Evolutionary conservation across 352 stramenopile species (phyloP), one percentile per base, ranked within the genome.

Genomic region (Phytophthora nicotianae): DNA sequence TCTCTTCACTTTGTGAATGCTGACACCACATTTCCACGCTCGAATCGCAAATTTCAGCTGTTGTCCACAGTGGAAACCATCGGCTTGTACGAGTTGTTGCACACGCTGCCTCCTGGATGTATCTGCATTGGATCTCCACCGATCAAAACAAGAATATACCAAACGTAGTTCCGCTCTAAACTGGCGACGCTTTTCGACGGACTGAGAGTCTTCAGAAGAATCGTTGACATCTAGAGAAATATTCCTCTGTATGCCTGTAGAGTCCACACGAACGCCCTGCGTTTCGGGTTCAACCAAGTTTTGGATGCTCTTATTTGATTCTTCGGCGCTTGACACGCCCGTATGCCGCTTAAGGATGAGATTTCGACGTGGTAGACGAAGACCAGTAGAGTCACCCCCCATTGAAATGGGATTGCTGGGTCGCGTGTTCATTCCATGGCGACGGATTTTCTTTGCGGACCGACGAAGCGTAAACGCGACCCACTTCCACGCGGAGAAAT

Each of bases 401-500:
- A 20, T 37, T 13, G 20, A 26, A 50, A 47, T 32, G 9, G 29
- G 16, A 4, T 56, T 53, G 4, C 17, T 46, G 38, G 42, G 41
- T 14, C 33, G 38, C 20, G 26, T 57, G 0, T 42, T 29, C 0
- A 43, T 10, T 2, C 29, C 9, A 19, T 50, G 43, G 16, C 40
- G 51, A 53, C 57, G 54, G 21, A 62, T 37, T 14, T 67, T 45
- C 40, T 57, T 68, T 20, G 50, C 38, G 5, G 66, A 68, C n/a
- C 26, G 55, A 46, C 55, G 66, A 14, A 71, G 54, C 13, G 40
- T 50, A n/a, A 62, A 63, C 8, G 53, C 33, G 2, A 77, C 55
- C 47, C 62, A 68, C 33, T 80, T 85, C 75, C 75, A 85, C 10
- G 70, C 68, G 0, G 48, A 65, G 32, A 85, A 85, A 24, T 85